These are phyloP conservation scores for Medicago arabica DNA, from an alignment of 306 rosid genomes.

Conservation along the genomic window DNA sequence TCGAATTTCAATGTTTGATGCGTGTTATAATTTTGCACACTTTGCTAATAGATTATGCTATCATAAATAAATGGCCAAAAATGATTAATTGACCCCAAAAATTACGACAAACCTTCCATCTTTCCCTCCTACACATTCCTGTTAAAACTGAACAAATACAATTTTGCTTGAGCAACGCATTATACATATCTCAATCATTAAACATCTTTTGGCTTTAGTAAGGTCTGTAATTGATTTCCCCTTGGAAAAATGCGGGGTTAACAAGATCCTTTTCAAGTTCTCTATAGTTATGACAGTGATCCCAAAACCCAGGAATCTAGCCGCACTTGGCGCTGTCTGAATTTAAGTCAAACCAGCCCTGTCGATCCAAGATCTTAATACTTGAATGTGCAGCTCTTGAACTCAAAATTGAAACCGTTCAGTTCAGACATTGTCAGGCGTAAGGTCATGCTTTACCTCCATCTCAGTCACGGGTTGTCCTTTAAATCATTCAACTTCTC, in stretches of 20 bases:
- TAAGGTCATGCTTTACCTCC: constrained; percentile 40
- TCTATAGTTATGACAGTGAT: constrained; percentile 28
- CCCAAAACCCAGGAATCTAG: constrained; percentile 29
- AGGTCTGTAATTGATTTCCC: constrained; percentile 39
- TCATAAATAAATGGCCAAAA: constrained; percentile 8
- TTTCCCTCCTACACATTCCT: constrained; percentile 16
- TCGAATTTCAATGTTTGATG: background rate
- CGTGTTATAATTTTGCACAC: background rate
- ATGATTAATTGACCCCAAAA: constrained; percentile 18
- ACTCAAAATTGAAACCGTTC: constrained; percentile 51
- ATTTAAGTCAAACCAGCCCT: constrained; percentile 32
- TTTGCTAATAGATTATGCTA: background rate
- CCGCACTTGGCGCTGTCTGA: constrained; percentile 40
- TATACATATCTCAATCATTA: constrained; percentile 35
- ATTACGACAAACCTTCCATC: constrained; percentile 16
- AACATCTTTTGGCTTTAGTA: constrained; percentile 41
- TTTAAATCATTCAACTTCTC: constrained; percentile 57
- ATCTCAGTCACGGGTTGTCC: constrained; percentile 55
- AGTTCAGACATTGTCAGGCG: constrained; percentile 49
- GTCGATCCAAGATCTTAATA: constrained; percentile 31
- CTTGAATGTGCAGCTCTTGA: constrained; percentile 50
- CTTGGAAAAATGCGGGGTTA: constrained; percentile 34
- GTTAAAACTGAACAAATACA: constrained; percentile 21
- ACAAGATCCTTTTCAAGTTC: constrained; percentile 34
- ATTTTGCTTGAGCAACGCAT: constrained; percentile 33